Base-by-base conservation (phyloP, 2,329 filamentous ascomycete species). In the Aureobasidium sp. region DNA sequence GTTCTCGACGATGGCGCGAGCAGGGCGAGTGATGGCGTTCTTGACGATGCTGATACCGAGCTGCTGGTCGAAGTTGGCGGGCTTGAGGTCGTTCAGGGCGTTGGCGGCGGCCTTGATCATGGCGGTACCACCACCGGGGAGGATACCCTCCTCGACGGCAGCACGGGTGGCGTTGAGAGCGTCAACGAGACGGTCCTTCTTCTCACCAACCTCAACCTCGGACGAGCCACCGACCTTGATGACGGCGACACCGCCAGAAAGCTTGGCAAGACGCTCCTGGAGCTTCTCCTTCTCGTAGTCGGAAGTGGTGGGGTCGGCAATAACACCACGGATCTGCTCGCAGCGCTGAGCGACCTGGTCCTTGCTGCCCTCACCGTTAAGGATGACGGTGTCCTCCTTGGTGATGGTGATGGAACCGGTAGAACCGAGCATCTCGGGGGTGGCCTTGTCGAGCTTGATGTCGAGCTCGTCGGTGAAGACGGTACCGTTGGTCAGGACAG, bases 281-380 rank as follows among this genome's bases (percentile, higher is more conserved):
- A 99, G 90, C 87, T 99, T 99, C 89, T 99, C 94, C 86, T 97
- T 97, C 86, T 99, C 94, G 81, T 99, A 99, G 74, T 99, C 94
- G 53, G 92, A 97, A 67, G 94, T 99, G 70, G 85, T 87, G 67
- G 93, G 89, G 81, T 99, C 94, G 65, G 82, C 84, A 82, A 97
- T 96, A 78, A 97, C 91, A 69, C 93, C 92, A 69, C 94, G 92
- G 79, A 99, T 99, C 83, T 99, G 94, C 81, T 99, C 94, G 80
- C 94, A 97, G 75, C 94, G 90, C 83, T 97, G 91, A 67, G 89
- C 79, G 71, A 99, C 95, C 68, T 84, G 77, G 74, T 99, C 94
- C 85, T 97, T 97, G 87, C 81, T 88, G 67, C 94, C 94, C 73
- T 96, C 91, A 62, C 94, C 94, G 78, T 99, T 99, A 66, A 99